Evolutionary conservation across 257 asterid genomes (phyloP).

Genomic region (Solanum clarkiae): DNA sequence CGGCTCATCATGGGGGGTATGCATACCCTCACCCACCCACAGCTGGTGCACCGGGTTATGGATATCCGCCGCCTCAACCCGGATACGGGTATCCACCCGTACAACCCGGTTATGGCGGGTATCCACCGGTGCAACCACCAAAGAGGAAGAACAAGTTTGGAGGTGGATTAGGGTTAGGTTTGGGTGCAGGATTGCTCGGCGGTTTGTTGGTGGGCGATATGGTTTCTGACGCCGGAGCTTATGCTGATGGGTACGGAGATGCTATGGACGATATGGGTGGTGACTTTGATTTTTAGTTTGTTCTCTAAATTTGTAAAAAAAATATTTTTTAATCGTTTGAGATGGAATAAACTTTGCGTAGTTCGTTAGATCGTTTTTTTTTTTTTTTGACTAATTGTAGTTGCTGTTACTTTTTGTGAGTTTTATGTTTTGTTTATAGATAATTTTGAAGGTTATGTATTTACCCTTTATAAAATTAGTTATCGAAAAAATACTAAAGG

Average conservation of each 20-base stretch:
- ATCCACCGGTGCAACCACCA: conserved; percentile 35
- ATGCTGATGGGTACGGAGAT: conserved; percentile 21
- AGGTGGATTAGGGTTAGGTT: conserved; percentile 58
- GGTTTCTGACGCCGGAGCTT: conserved; percentile 39
- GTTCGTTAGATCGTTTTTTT: neutral
- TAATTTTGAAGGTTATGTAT: too few species aligned
- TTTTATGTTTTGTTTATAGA: too few species aligned
- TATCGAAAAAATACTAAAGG: too few species aligned
- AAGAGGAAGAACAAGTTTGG: conserved; percentile 44
- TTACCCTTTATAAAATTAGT: too few species aligned
- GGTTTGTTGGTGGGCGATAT: conserved; percentile 80
- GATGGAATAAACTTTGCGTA: neutral
- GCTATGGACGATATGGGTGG: conserved; percentile 16
- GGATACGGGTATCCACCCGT: conserved; percentile 10
- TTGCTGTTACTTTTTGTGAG: too few species aligned
- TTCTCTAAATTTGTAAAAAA: neutral
- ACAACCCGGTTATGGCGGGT: conserved; percentile 15
- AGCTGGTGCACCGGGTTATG: conserved; percentile 14
- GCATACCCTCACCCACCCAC: conserved; percentile 9
- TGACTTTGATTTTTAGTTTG: conserved; percentile 4
- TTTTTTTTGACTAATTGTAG: neutral
- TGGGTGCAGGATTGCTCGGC: conserved; percentile 87
- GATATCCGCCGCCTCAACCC: conserved; percentile 16
- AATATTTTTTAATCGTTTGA: neutral
- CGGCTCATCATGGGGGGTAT: conserved; percentile 1